Conservation (phyloP, 257 asterid genomes). For the Primulina tabacum region DNA sequence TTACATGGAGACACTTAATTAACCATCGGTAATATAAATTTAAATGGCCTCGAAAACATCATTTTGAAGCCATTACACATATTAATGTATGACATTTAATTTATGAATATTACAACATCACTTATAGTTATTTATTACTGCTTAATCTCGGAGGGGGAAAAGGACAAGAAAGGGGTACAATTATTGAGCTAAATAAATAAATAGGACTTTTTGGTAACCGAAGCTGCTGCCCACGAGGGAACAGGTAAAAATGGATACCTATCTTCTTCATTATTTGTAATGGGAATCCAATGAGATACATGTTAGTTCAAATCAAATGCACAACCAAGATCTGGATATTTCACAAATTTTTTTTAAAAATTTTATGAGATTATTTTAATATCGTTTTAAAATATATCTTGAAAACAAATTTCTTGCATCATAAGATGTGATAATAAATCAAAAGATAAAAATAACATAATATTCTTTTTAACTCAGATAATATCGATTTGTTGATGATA, state of each 20-base stretch:
- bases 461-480: too few relatives aligned
- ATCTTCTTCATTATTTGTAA: neutral
- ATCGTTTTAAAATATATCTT: too few relatives aligned
- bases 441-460: too few relatives aligned
- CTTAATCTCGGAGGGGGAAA: neutral
- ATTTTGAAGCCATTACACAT: neutral
- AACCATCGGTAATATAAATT: neutral
- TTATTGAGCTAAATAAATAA: neutral
- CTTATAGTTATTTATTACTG: too few relatives aligned
- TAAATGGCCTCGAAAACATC: neutral
- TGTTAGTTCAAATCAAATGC: neutral
- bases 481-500: too few relatives aligned
- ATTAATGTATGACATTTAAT: neutral
- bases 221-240: neutral
- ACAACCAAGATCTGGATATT: neutral
- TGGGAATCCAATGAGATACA: neutral
- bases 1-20: neutral
- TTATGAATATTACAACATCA: neutral
- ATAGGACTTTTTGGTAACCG: neutral
- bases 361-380: too few relatives aligned
- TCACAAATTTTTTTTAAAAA: too few relatives aligned
- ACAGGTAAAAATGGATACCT: neutral
- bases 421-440: too few relatives aligned
- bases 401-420: too few relatives aligned
- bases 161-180: neutral